Base-by-base conservation (phyloP, 164 flowering plant genomes). In the Umbilicus rupestris region DNA sequence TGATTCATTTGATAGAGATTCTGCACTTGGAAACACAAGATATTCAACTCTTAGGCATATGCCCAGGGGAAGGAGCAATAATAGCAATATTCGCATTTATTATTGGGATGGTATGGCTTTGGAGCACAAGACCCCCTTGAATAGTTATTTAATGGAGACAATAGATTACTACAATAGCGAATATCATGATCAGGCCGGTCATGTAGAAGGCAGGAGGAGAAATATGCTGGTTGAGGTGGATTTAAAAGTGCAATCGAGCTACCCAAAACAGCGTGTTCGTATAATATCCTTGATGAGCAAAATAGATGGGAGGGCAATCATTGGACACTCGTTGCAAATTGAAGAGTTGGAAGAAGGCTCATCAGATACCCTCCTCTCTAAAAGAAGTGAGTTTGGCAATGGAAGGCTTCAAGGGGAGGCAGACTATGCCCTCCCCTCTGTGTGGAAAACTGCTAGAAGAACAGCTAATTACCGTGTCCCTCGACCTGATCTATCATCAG, bases 391-490 rank as follows among this genome's bases (percentile, higher is more conserved):
- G 68, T 69, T 70, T 47, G 66, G 66, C 12, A 75, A 68, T 39
- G 83, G 74, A 66, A 58, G 67, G 35, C 35, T 45, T 20, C 78
- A 80, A 41, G 69, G 69, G 69, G 85, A 85, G 69, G 81, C 75
- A 66, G 77, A 66, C 44, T 63, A 77, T 33, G 60, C 80, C 28
- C 81, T 87, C 47, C 79, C 85, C 31, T 83, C 87, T 8, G 82
- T 83, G 16, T 92, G 99, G 97, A 87, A 82, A 73, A 94, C 99
- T 44, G 99, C 85, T 33, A 83, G 91, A 68, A 85, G 99, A 75
- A 89, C 96, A 31, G 82, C 86, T 45, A 85, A 87, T 83, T 75
- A 73, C 67, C 84, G 96, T 39, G 77, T 88, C 22, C 94, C 85
- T 24, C 96, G 96, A n/a, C 81, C 93, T 50, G 84, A 77, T 65